A percentile compares a stretch with the other conserved stretches of the same genome.
phyloP scores from a whole-genome alignment of 2,329 filamentous ascomycete genomes.

The Ophiostoma sp. region DNA sequence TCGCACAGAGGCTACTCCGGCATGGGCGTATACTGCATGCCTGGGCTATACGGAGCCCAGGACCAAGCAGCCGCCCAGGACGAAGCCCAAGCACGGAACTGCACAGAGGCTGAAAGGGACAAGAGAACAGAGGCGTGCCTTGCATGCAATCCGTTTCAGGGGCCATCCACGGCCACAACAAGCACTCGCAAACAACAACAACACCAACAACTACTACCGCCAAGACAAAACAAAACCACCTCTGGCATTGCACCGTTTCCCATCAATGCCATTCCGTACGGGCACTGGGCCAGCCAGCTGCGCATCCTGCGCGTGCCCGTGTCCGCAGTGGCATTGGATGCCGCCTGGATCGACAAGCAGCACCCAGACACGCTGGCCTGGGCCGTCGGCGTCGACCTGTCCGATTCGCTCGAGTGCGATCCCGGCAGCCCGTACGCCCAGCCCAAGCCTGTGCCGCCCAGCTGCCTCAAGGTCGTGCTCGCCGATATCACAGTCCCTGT shows the following conservation, averaged over 20 bases:
- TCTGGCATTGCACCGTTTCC: neutral
- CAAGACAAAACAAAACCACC: neutral
- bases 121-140: neutral
- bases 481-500: constrained; percentile 25
- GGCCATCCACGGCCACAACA: neutral
- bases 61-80: neutral
- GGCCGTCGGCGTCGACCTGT: constrained; percentile 21
- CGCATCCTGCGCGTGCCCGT: constrained; percentile 16
- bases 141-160: neutral
- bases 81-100: neutral
- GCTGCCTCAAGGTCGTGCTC: constrained; percentile 22
- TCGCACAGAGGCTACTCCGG: neutral
- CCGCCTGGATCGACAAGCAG: constrained; percentile 25
- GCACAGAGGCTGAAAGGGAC: neutral
- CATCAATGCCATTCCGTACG: constrained; percentile 14
- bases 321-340: constrained; percentile 24
- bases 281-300: constrained; percentile 23
- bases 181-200: neutral
- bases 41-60: neutral
- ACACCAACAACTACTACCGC: no score
- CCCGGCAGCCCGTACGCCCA: no score
- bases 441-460: neutral
- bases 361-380: constrained; percentile 25
- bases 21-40: constrained; percentile 3
- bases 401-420: neutral